Evolutionary conservation across 2,329 filamentous ascomycete genomes (phyloP).

Genomic region (Fusarium luffae): DNA sequence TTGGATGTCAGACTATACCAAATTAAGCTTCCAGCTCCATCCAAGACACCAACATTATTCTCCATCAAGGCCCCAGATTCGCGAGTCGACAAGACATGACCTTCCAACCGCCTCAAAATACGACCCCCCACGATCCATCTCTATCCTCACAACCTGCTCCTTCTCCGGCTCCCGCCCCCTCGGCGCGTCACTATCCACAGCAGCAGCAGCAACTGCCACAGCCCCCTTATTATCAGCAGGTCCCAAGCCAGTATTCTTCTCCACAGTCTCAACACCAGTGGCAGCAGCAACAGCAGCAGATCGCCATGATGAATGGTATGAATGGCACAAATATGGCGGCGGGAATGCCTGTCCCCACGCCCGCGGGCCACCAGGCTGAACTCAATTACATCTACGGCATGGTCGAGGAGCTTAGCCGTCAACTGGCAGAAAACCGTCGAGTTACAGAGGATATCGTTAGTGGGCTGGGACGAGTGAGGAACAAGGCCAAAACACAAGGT

Average conservation of each 20-base stretch:
- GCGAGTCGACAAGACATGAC: slow-evolving; percentile 47
- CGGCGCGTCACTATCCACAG: slow-evolving; percentile 46
- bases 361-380: slow-evolving; percentile 75
- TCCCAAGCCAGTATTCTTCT: slow-evolving; percentile 29
- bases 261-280: slow-evolving; percentile 41
- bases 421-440: slow-evolving; percentile 70
- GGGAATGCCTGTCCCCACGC: slow-evolving; percentile 66
- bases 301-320: slow-evolving; percentile 60
- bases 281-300: slow-evolving; percentile 41
- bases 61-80: slow-evolving; percentile 39
- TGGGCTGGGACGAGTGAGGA: slow-evolving; percentile 71
- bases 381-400: slow-evolving; percentile 75
- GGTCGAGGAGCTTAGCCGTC: slow-evolving; percentile 73
- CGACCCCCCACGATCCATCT: slow-evolving; percentile 43
- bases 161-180: slow-evolving; percentile 27
- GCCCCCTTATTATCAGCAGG: slow-evolving; percentile 21
- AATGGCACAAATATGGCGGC: slow-evolving; percentile 60
- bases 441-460: slow-evolving; percentile 72
- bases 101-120: slow-evolving; percentile 37
- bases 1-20: slow-evolving; percentile 39
- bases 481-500: slow-evolving; percentile 63
- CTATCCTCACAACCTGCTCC: slow-evolving; percentile 27
- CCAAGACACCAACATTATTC: slow-evolving; percentile 39
- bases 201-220: slow-evolving; percentile 40
- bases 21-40: slow-evolving; percentile 43